These are phyloP conservation scores for Warburgia ugandensis DNA, from an alignment of 164 flowering plant species.

Conservation along the genomic window DNA sequence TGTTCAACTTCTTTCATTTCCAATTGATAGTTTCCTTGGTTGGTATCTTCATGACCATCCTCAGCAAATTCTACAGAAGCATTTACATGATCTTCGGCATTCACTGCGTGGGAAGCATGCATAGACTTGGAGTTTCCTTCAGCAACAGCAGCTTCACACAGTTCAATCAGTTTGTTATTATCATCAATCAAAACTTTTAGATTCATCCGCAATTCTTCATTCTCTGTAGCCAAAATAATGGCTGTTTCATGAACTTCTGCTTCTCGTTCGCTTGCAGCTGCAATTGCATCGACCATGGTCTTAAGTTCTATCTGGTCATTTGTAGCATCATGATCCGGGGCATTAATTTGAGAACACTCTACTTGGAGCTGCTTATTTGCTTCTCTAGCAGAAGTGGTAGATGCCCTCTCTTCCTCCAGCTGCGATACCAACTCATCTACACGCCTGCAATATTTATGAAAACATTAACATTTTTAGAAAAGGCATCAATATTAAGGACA, in stretches of 20 bases:
- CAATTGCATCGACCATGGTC: constrained; percentile 96
- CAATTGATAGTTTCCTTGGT: neutral
- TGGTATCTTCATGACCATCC: neutral
- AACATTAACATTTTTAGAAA: neutral
- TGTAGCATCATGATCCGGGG: constrained; percentile 12
- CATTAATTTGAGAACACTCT: constrained; percentile 15
- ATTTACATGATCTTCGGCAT: constrained; percentile 9
- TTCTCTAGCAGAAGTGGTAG: constrained; percentile 21
- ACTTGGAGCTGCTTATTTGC: constrained; percentile 16
- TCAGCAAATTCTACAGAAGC: neutral
- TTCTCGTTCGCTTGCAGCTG: constrained; percentile 89
- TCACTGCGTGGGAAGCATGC: too few relatives aligned
- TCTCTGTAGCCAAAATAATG: constrained; percentile 64
- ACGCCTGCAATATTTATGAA: constrained; percentile 40
- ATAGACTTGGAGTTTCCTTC: constrained; percentile 29
- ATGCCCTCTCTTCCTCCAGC: constrained; percentile 43
- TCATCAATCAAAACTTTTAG: constrained; percentile 72
- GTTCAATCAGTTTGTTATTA: constrained; percentile 75
- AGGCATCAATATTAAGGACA: too few relatives aligned
- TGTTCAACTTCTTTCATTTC: constrained; percentile 32
- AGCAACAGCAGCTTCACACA: constrained; percentile 64
- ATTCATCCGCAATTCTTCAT: constrained; percentile 73
- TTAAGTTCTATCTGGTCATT: constrained; percentile 71
- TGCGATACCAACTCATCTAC: constrained; percentile 39
- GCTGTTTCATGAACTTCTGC: constrained; percentile 90